Evolutionary conservation across 805 yeast species (phyloP), one percentile per base, ranked within the genome.

Genomic region (Saccharomycopsis selenospora): DNA sequence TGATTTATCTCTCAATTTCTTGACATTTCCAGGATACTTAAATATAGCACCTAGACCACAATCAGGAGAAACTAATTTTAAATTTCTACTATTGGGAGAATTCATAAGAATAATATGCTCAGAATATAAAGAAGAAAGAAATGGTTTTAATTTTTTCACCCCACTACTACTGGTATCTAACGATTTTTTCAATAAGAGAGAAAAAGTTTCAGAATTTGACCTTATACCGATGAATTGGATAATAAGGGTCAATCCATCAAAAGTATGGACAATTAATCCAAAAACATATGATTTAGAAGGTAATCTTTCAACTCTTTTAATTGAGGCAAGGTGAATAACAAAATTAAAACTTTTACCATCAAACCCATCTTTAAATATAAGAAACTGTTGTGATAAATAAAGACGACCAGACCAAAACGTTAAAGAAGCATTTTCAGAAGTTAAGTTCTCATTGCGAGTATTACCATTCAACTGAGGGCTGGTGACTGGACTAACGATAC

Each of bases 21-120:
- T 76, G 3, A 95, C 76, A 61, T 87, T 88, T 0, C 99, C 99
- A 0, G 99, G 99, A 61, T 82, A 93, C 55, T 85, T 83, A 66
- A 80, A 91, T 10, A 67, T 66, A 59, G 84, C 76, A 0, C 99
- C 99, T 22, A 93, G 69, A 0, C 99, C 99, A 22, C 95, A 95
- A 6, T 70, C 67, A 0, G 95, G 89, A 0, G 88, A 78, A 3
- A 61, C 61, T 1, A 72, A 72, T 7, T 78, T 64, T 28, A 43
- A 18, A 4, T 43, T 46, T 30, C 63, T 61, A 47, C 75, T 75
- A 29, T 59, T 60, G 14, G 65, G 65, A 22, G 63, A 59, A 54
- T 80, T 80, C 52, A 82, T 77, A 36, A 82, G 71, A 43, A 90
- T 66, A 33, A 85, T 68, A 59, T 80, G 91, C 62, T 91, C 98